Percentiles rank a stretch among this genome's conserved stretches.
These are phyloP conservation scores for Proliferodiscus dingleyae DNA, from an alignment of 2,329 filamentous ascomycete species.

Conservation along the genomic window DNA sequence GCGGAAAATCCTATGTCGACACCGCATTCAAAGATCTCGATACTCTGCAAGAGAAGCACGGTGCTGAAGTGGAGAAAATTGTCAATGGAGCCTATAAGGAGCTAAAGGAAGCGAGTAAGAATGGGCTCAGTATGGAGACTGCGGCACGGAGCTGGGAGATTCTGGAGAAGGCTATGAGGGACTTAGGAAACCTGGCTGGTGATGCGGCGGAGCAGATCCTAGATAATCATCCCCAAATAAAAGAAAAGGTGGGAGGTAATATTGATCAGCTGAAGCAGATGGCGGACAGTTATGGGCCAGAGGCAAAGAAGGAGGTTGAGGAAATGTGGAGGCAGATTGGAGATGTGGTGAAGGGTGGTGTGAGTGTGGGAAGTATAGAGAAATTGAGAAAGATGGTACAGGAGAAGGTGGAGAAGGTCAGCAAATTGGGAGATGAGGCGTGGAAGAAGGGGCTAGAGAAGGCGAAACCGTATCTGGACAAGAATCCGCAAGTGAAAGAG, in stretches of 20 bases:
- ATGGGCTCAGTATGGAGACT: constrained; percentile 57
- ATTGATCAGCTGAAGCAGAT: constrained; percentile 65
- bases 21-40: constrained; percentile 67
- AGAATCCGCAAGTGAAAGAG: constrained; percentile 71
- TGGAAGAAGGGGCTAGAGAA: constrained; percentile 69
- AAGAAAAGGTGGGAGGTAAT: constrained; percentile 66
- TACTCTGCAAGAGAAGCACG: constrained; percentile 60
- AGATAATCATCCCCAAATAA: constrained; percentile 68
- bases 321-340: constrained; percentile 64
- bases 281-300: constrained; percentile 65
- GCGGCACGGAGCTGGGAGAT: constrained; percentile 57
- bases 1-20: constrained; percentile 64
- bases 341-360: constrained; percentile 57
- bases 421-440: constrained; percentile 64
- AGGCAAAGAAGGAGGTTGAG: constrained; percentile 72
- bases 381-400: constrained; percentile 60
- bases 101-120: constrained; percentile 56
- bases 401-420: constrained; percentile 63
- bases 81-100: constrained; percentile 63
- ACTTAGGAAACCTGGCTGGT: constrained; percentile 55
- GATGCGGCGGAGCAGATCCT: constrained; percentile 61
- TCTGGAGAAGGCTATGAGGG: constrained; percentile 55
- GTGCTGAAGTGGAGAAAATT: constrained; percentile 65
- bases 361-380: constrained; percentile 47
- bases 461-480: constrained; percentile 67